phyloP scores from a whole-genome alignment of 1,284 basidiomycete species.

The Trichosporon sp. region DNA sequence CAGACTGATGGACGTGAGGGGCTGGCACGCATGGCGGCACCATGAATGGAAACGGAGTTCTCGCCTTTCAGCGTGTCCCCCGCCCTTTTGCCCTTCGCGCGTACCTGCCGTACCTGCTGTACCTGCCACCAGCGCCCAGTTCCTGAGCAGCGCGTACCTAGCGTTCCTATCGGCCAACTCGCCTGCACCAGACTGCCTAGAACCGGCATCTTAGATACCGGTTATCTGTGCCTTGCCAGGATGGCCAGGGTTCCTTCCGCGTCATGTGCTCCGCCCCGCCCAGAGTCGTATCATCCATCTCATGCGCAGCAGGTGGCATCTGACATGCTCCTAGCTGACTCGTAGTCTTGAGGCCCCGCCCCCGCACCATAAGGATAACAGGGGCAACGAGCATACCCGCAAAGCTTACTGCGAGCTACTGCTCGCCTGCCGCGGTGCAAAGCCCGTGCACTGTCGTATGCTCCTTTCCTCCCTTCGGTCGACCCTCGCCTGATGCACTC shows the following conservation, averaged over 20 bases:
- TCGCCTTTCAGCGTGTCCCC: background rate
- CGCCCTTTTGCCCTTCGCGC: too few species aligned
- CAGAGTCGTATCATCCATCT: too few species aligned
- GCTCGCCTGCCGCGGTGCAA: background rate
- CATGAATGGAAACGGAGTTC: background rate
- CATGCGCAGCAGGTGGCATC: too few species aligned
- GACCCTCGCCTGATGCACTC: background rate
- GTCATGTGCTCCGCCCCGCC: background rate
- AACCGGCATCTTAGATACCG: background rate
- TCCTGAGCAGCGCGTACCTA: too few species aligned
- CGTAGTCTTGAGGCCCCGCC: background rate
- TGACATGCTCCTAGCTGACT: background rate
- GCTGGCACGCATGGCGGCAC: too few species aligned
- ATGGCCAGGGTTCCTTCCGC: background rate
- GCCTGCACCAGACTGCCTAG: background rate
- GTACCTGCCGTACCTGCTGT: too few species aligned
- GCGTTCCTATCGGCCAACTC: too few species aligned
- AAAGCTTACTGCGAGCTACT: too few species aligned
- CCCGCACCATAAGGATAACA: background rate
- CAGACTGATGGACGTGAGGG: too few species aligned
- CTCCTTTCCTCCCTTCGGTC: background rate
- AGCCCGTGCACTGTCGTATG: slow-evolving; percentile 8
- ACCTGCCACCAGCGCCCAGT: too few species aligned
- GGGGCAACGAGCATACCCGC: too few species aligned
- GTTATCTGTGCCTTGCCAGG: background rate